These are phyloP conservation scores for Euphorbia celastroides DNA, from an alignment of 441 rosid species.

Conservation along the genomic window DNA sequence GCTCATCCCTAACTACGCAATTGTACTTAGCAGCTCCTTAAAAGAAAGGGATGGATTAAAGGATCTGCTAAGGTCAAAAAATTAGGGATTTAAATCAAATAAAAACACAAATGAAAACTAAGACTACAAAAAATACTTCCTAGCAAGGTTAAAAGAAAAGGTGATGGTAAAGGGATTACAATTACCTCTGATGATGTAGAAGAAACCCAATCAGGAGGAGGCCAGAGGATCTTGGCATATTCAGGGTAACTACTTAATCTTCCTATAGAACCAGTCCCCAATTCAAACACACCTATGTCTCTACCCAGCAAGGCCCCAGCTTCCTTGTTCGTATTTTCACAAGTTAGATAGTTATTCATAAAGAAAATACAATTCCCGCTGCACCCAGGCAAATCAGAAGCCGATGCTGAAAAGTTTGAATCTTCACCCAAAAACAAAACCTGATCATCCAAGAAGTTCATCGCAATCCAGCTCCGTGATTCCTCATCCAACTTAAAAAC, in stretches of 20 bases:
- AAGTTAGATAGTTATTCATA: conserved; percentile 37
- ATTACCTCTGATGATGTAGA: conserved; percentile 38
- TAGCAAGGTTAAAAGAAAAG: not conserved
- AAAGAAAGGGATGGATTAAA: not conserved
- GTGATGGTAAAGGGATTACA: conserved; percentile 21
- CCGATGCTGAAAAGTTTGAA: conserved; percentile 57
- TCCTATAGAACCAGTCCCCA: conserved; percentile 50
- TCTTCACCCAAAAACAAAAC: conserved; percentile 81
- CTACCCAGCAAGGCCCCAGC: conserved; percentile 23
- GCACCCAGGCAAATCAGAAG: conserved; percentile 37
- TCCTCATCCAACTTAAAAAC: conserved; percentile 51
- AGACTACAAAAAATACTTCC: not conserved
- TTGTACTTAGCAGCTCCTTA: not conserved
- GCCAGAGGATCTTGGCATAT: conserved; percentile 68
- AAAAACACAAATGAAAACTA: not conserved
- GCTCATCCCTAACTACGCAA: not conserved
- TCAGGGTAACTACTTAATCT: conserved; percentile 38
- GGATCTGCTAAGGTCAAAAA: not conserved
- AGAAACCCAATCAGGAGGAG: conserved; percentile 65
- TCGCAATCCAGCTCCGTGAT: conserved; percentile 49
- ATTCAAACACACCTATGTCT: conserved; percentile 64
- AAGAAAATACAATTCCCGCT: conserved; percentile 63
- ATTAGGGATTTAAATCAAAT: not conserved
- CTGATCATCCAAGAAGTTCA: conserved; percentile 42
- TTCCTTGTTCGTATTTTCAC: conserved; percentile 18